Conservation (phyloP, 2,329 filamentous ascomycete genomes). For the Stagonosporopsis rhizophila region DNA sequence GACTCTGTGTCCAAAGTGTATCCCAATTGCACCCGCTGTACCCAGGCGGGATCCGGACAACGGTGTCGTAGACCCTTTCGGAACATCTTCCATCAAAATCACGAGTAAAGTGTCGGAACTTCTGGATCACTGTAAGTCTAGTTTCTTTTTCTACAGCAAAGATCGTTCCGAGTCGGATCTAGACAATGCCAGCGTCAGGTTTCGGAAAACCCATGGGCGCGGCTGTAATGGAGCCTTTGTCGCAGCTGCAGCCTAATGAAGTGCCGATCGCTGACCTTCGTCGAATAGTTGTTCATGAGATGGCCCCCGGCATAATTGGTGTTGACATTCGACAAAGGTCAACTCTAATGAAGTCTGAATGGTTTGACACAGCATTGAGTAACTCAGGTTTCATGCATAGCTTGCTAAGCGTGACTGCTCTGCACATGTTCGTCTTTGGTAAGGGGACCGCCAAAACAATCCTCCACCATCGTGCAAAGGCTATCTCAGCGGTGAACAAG, state of each 20-base stretch:
- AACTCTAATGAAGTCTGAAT: slow-evolving; percentile 45
- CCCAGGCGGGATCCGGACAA: slow-evolving; percentile 34
- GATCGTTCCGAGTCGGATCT: background rate
- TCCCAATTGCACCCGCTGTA: slow-evolving; percentile 27
- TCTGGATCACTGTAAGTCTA: slow-evolving; percentile 47
- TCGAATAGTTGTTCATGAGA: slow-evolving; percentile 41
- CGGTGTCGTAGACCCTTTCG: slow-evolving; percentile 45
- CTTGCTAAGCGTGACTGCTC: slow-evolving; percentile 44
- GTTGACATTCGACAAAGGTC: slow-evolving; percentile 46
- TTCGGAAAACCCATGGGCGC: background rate
- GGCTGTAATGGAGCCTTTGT: background rate
- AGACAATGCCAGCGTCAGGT: background rate
- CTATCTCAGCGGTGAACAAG: slow-evolving; percentile 44
- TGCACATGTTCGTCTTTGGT: slow-evolving; percentile 45
- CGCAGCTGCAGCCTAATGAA: background rate
- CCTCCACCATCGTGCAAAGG: slow-evolving; percentile 43
- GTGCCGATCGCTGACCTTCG: slow-evolving; percentile 25
- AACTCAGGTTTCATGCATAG: slow-evolving; percentile 50
- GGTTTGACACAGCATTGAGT: slow-evolving; percentile 46
- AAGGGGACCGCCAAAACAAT: slow-evolving; percentile 42
- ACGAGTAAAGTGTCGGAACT: slow-evolving; percentile 39
- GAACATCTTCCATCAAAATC: slow-evolving; percentile 37
- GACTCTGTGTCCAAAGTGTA: slow-evolving; percentile 39
- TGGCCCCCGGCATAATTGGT: slow-evolving; percentile 48
- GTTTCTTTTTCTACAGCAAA: background rate